phyloP scores from a whole-genome alignment of 2,329 filamentous ascomycete species.

The Aspergillus bombycis region DNA sequence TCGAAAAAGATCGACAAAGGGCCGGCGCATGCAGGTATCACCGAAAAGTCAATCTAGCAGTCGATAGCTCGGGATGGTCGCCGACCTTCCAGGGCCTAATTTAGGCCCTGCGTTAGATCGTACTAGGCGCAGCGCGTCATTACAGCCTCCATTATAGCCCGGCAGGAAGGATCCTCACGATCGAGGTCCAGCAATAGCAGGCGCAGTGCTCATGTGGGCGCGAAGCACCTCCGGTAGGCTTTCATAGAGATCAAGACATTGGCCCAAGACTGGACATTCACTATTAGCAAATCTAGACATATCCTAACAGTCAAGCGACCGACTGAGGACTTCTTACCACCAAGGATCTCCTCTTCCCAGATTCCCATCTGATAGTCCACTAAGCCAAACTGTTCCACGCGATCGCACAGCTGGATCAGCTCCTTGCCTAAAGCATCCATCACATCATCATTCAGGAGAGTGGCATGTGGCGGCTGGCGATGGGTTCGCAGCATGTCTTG shows the following conservation, averaged over 20 bases:
- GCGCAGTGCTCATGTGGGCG: slow-evolving; percentile 24
- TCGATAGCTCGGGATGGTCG: slow-evolving; percentile 5
- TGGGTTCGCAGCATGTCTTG: slow-evolving; percentile 62
- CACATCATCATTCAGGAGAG: slow-evolving; percentile 67
- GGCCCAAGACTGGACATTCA: slow-evolving; percentile 49
- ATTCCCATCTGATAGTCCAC: slow-evolving; percentile 98
- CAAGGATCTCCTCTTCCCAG: slow-evolving; percentile 89
- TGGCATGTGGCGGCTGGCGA: slow-evolving; percentile 60
- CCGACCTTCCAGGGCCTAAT: slow-evolving; percentile 6
- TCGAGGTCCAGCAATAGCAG: slow-evolving; percentile 26
- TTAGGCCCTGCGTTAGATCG: slow-evolving; percentile 13
- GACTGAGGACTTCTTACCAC: slow-evolving; percentile 60
- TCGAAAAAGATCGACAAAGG: background rate
- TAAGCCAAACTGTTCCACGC: slow-evolving; percentile 85
- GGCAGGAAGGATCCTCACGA: slow-evolving; percentile 22
- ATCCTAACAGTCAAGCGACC: background rate
- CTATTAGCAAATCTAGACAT: background rate
- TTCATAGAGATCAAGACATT: slow-evolving; percentile 59
- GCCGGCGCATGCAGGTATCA: background rate
- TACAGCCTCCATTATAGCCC: background rate
- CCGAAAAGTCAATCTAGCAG: slow-evolving; percentile 4
- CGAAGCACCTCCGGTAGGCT: slow-evolving; percentile 31
- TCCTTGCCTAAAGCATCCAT: slow-evolving; percentile 82
- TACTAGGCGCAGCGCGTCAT: slow-evolving; percentile 2
- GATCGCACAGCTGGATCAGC: slow-evolving; percentile 79